Conservation (phyloP, 768 basidiomycete species). For the Udeniomyces megalosporus region DNA sequence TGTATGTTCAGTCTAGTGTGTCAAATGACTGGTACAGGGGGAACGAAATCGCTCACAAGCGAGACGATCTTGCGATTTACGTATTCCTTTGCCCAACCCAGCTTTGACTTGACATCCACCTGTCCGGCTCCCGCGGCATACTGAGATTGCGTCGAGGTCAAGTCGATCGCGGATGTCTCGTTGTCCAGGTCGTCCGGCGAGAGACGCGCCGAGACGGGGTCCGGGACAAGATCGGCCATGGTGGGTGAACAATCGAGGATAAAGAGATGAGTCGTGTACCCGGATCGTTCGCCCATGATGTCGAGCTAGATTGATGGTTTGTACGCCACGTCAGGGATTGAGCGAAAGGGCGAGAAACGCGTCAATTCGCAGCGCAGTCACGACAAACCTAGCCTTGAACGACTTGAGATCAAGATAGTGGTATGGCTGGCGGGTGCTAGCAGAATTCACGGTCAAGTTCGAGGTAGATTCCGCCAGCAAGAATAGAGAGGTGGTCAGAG, state of each 20-base stretch:
- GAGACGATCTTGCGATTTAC: conserved; percentile 82
- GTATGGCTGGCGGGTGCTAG: no score
- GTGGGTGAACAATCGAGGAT: conserved; percentile 73
- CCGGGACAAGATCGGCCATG: conserved; percentile 44
- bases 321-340: no score
- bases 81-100: conserved; percentile 69
- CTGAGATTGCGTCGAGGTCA: background rate
- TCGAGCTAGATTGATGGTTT: no score
- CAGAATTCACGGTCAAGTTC: no score
- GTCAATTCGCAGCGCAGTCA: no score
- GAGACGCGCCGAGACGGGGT: conserved; percentile 25
- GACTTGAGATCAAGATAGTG: no score
- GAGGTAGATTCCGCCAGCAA: no score
- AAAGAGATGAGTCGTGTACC: conserved; percentile 31
- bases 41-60: conserved; percentile 40
- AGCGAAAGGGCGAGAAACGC: no score
- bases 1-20: no score
- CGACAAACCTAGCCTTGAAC: no score
- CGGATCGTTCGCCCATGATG: no score
- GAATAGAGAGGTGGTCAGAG: no score
- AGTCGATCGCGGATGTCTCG: conserved; percentile 24
- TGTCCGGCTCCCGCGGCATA: conserved; percentile 31
- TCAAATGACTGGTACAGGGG: background rate
- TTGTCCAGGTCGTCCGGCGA: conserved; percentile 42
- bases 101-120: conserved; percentile 45